Percentiles rank a stretch among this genome's conserved stretches.
Evolutionary conservation across 1,139 yeast genomes (phyloP).

Genomic region (Blastobotrys niveus): DNA sequence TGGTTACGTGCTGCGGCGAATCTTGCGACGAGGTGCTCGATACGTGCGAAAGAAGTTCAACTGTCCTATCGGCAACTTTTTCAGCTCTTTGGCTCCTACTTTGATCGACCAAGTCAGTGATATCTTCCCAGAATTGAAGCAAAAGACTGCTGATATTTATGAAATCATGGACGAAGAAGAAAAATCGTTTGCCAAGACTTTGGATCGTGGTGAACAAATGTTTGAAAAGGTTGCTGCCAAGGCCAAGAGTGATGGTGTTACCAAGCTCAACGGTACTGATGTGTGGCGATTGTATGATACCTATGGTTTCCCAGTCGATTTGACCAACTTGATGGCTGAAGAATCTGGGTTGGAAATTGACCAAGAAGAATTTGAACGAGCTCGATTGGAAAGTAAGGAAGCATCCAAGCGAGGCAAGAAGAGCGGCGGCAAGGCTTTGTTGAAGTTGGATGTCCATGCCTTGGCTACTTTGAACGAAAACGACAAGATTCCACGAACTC

Average conservation of each 20-base stretch:
- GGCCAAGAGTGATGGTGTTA: constrained; percentile 70
- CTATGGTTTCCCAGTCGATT: constrained; percentile 98
- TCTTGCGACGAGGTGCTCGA: constrained; percentile 95
- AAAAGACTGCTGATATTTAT: constrained; percentile 66
- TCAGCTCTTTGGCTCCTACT: constrained; percentile 87
- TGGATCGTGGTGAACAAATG: constrained; percentile 96
- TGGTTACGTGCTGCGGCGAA: constrained; percentile 95
- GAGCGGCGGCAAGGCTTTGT: constrained; percentile 48
- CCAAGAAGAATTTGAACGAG: constrained; percentile 84
- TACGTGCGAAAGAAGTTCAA: constrained; percentile 94
- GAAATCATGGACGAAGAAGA: constrained; percentile 96
- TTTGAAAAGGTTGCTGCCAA: constrained; percentile 87
- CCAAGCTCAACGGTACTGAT: constrained; percentile 81
- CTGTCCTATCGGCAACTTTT: constrained; percentile 90
- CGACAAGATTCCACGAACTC: constrained; percentile 67
- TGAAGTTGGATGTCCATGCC: constrained; percentile 88
- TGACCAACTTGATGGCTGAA: constrained; percentile 97
- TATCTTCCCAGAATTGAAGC: constrained; percentile 83
- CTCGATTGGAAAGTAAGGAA: constrained; percentile 81
- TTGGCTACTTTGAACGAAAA: constrained; percentile 45
- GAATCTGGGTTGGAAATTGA: constrained; percentile 94
- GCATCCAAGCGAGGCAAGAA: constrained; percentile 90
- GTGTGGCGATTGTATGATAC: constrained; percentile 99
- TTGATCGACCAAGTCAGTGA: constrained; percentile 82
- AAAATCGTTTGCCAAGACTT: constrained; percentile 85